Percentiles rank a stretch among this genome's conserved stretches.
Evolutionary conservation across 148 eudicot species (phyloP).

Genomic region (Silene uniflora): DNA sequence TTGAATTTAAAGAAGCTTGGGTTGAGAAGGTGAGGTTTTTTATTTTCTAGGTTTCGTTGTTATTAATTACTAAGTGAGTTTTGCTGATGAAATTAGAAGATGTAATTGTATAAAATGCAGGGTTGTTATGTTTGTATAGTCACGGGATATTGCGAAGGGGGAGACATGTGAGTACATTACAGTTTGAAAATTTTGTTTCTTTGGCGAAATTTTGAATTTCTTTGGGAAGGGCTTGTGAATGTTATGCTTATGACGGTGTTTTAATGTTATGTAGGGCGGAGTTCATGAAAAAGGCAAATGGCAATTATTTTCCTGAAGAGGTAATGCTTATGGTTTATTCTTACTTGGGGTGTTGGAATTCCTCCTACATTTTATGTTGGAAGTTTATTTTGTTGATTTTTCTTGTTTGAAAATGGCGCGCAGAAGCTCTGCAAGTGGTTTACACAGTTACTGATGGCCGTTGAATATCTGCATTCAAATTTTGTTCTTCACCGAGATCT

Average conservation of each 20-base stretch:
- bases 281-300: conserved; percentile 81
- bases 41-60: neutral
- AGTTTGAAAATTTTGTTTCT: neutral
- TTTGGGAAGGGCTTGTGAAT: neutral
- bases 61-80: neutral
- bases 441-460: conserved; percentile 82
- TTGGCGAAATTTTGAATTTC: neutral
- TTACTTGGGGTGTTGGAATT: neutral
- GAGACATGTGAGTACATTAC: conserved; percentile 83
- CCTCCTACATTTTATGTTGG: neutral
- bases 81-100: conserved; percentile 10
- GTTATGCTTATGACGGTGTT: conserved; percentile 15
- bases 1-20: conserved; percentile 97
- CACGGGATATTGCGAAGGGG: conserved; percentile 98
- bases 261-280: conserved; percentile 62
- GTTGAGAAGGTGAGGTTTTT: conserved; percentile 76
- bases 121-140: conserved; percentile 99
- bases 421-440: conserved; percentile 96
- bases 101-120: conserved; percentile 36
- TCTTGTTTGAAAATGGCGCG: neutral
- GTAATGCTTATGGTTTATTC: conserved; percentile 31
- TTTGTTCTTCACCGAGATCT: conserved; percentile 94
- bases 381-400: conserved; percentile 8
- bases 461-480: conserved; percentile 90
- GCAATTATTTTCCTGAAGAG: conserved; percentile 86